These are phyloP conservation scores for Dioscorea alata DNA, from an alignment of 106 monocot genomes.

Conservation along the genomic window DNA sequence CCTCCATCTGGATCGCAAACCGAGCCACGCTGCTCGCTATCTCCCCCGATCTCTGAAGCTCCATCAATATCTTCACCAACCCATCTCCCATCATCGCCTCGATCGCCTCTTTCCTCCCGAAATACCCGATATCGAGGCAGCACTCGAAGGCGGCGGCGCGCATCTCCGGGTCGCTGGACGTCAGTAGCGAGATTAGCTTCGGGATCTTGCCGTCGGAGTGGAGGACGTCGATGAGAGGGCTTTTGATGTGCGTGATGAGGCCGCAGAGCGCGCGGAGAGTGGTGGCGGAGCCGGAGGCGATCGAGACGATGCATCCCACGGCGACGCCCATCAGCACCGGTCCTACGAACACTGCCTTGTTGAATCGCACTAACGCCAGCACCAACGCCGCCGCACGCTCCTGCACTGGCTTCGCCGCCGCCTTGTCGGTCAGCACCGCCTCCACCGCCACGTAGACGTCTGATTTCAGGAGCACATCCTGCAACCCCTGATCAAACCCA, in stretches of 20 bases:
- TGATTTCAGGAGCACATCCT: constrained; percentile 44
- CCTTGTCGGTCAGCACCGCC: constrained; percentile 23
- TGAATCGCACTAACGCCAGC: constrained; percentile 73
- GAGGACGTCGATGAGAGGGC: constrained; percentile 71
- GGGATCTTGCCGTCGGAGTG: constrained; percentile 40
- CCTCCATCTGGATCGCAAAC: constrained; percentile 58
- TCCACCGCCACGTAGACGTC: constrained; percentile 44
- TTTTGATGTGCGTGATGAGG: constrained; percentile 41
- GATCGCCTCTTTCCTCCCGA: constrained; percentile 61
- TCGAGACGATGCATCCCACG: constrained; percentile 24
- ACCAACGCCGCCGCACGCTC: constrained; percentile 39
- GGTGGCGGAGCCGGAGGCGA: constrained; percentile 22
- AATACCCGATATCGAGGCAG: constrained; percentile 40
- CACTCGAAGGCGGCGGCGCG: constrained; percentile 32
- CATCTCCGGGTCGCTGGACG: constrained; percentile 15
- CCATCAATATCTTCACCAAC: constrained; percentile 39
- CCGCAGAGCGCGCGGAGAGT: constrained; percentile 35
- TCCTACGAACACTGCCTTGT: constrained; percentile 77
- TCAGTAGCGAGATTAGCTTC: constrained; percentile 29
- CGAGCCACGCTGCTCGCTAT: constrained; percentile 52
- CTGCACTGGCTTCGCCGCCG: constrained; percentile 23
- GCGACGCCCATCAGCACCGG: constrained; percentile 54
- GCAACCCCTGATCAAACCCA: constrained; percentile 51
- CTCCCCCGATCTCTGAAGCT: constrained; percentile 44
- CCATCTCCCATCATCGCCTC: constrained; percentile 55